Evolutionary conservation across 2,329 filamentous ascomycete genomes (phyloP).

Genomic region (Calonectria hawksworthii): DNA sequence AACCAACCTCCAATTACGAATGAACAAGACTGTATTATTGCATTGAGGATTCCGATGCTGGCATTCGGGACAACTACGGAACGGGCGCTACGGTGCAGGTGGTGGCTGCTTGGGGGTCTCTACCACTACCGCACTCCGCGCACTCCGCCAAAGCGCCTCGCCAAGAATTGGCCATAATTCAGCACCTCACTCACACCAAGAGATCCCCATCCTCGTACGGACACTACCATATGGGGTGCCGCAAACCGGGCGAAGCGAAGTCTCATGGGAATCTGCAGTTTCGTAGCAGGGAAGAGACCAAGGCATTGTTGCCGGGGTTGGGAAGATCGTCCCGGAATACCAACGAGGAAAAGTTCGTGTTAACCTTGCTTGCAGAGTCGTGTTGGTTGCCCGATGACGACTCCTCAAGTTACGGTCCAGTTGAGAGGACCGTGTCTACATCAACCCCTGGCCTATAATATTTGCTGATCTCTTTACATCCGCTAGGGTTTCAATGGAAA

Average conservation of each 20-base stretch:
- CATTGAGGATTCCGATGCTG: neutral
- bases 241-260: neutral
- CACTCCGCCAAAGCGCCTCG: neutral
- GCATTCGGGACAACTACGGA: neutral
- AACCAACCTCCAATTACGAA: neutral
- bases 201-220: neutral
- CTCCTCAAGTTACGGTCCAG: conserved; percentile 1
- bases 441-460: conserved; percentile 1
- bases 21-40: neutral
- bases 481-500: neutral
- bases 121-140: neutral
- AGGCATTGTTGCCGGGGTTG: neutral
- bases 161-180: neutral
- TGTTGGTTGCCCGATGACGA: conserved; percentile 25
- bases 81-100: neutral
- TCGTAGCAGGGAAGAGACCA: neutral
- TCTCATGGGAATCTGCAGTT: neutral
- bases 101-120: neutral
- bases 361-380: conserved; percentile 8
- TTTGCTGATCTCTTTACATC: neutral
- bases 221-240: neutral
- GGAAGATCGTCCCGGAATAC: conserved; percentile 5
- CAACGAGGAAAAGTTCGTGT: conserved; percentile 19
- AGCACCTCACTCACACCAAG: too few relatives aligned
- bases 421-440: neutral